Conservation (phyloP, 371 early-diverging fungal species). For the Zychaea mexicana region DNA sequence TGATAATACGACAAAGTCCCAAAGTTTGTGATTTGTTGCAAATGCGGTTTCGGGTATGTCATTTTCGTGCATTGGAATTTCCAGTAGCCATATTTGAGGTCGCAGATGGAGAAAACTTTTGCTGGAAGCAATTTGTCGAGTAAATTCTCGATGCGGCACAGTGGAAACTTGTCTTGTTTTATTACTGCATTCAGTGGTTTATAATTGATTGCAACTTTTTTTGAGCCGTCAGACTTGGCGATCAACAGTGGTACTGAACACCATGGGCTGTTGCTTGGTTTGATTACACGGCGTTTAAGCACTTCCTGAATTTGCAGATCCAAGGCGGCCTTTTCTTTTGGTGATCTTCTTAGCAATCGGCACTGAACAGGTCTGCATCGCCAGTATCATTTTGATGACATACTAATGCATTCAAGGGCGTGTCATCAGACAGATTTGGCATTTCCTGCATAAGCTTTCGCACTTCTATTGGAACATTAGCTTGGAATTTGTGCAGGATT, state of each 20-base stretch:
- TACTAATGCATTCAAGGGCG: neutral
- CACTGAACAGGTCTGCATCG: conserved; percentile 12
- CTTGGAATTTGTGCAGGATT: neutral
- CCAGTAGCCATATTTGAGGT: neutral
- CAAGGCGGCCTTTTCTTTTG: conserved; percentile 9
- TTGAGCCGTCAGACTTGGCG: conserved; percentile 41
- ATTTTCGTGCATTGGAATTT: neutral
- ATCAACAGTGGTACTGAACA: conserved; percentile 43
- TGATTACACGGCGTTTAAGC: conserved; percentile 16
- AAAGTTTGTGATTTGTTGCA: neutral
- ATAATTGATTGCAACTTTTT: conserved; percentile 35
- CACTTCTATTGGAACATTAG: neutral
- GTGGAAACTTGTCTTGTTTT: conserved; percentile 31
- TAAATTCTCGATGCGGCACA: conserved; percentile 42
- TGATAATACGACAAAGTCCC: neutral
- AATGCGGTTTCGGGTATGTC: neutral
- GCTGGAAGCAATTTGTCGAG: conserved; percentile 12
- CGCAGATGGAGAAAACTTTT: neutral
- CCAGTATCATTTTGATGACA: conserved; percentile 14
- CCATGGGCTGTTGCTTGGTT: conserved; percentile 23
- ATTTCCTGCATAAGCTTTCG: neutral
- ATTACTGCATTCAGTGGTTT: conserved; percentile 41
- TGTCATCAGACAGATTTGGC: neutral
- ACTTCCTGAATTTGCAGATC: conserved; percentile 18
- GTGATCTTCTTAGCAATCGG: conserved; percentile 5